Base-by-base conservation (phyloP, 768 basidiomycete species). In the Paxillus ammoniavirescens region DNA sequence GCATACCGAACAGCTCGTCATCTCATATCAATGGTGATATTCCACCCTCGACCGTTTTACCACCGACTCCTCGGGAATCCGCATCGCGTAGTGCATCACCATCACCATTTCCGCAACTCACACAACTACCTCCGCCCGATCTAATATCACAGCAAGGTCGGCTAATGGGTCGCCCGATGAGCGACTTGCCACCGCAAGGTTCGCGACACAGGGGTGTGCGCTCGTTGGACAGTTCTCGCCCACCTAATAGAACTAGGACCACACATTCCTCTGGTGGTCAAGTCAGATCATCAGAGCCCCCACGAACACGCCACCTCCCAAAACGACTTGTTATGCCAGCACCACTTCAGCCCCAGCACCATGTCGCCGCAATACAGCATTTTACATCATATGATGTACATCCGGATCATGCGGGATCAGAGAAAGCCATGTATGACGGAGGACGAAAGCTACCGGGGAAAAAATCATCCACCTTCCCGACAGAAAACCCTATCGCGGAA, bases 291-390 rank as follows among this genome's bases (percentile, higher is more conserved):
- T 41, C 47, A 21, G 62, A 59, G 26, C 56, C 56, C 5, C 59
- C 49, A 15, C 68, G 66, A 49, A 56, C 52, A 21, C 68, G 60
- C 38, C 72, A 83, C 66, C 61, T 83, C 41, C 88, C 88, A 4
- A 86, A 80, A 65, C 79, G 74, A 44, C 80, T 90, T 26, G 82
- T 89, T 41, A 90, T 90, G 88, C 88, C 88, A 43, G 69, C 83
- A 3, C 88, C 84, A 14, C 75, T 90, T 37, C 82, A 83, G 62
- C 69, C 68, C 54, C 63, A 65, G 26, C 55, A 23, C n/a, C 38
- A 40, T 21, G 21, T 63, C 38, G 51, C 58, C 31, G 42, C 35
- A 18, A 12, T 42, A 3, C 31, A 55, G 8, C 26, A 26, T 2
- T 26, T 26, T 49, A 10, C 30, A 33, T 47, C 54, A 59, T 48